A percentile compares a stretch with the other conserved stretches of the same genome.
Evolutionary conservation across 352 stramenopile species (phyloP).

Genomic region (Peronospora farinosa): DNA sequence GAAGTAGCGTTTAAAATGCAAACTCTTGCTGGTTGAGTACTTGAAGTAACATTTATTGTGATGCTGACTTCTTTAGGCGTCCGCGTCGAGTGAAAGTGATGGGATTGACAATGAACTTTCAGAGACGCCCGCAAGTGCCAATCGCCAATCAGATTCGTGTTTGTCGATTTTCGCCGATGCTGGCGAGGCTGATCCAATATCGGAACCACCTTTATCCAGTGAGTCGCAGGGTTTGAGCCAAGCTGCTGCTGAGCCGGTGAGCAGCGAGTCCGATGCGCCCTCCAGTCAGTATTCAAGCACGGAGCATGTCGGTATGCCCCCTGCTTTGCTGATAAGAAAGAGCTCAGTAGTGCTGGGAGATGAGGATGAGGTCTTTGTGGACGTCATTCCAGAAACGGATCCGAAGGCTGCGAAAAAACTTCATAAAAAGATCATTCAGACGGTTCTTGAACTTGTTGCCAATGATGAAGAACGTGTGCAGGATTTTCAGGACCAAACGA

Average conservation of each 20-base stretch:
- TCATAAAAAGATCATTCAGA: constrained; percentile 67
- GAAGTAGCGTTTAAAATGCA: constrained; percentile 1
- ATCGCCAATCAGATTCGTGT: background rate
- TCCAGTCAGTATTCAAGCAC: constrained; percentile 21
- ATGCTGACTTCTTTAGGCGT: constrained; percentile 8
- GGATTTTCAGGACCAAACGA: constrained; percentile 76
- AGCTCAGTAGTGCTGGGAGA: constrained; percentile 34
- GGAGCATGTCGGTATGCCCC: constrained; percentile 2
- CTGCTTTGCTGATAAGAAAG: constrained; percentile 19
- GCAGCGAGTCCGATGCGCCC: constrained; percentile 10
- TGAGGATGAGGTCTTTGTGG: constrained; percentile 46
- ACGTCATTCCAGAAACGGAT: constrained; percentile 48
- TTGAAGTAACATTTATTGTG: background rate
- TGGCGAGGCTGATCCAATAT: constrained; percentile 7
- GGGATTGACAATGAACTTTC: constrained; percentile 7
- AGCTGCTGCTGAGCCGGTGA: constrained; percentile 12
- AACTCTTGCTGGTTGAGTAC: background rate
- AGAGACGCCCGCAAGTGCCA: background rate
- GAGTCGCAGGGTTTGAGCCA: constrained; percentile 10
- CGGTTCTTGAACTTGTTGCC: constrained; percentile 49
- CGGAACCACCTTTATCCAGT: constrained; percentile 4
- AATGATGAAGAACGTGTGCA: constrained; percentile 68
- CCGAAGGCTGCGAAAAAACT: constrained; percentile 57
- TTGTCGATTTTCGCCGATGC: constrained; percentile 13
- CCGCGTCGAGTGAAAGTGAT: constrained; percentile 12